Conservation (phyloP, 1,284 basidiomycete genomes). For the Ceratobasidium sp. region DNA sequence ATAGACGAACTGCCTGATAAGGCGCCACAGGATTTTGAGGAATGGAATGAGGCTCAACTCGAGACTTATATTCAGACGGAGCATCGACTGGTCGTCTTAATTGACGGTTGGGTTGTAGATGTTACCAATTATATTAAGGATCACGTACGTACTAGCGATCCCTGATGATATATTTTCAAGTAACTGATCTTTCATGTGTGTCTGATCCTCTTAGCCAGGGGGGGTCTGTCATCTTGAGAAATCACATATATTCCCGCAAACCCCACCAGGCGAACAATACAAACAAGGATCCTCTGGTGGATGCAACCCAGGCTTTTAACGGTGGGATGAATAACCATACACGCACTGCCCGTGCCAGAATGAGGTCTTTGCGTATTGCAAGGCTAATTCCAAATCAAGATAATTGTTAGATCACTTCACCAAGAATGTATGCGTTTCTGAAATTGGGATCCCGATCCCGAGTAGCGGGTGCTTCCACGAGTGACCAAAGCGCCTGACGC, state of each 20-base stretch:
- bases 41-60: conserved; percentile 53
- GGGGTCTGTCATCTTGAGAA: conserved; percentile 58
- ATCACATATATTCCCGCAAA: conserved; percentile 57
- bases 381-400: conserved; percentile 46
- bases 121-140: conserved; percentile 68
- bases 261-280: background rate
- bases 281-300: conserved; percentile 46
- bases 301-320: conserved; percentile 70
- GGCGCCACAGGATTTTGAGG: conserved; percentile 18
- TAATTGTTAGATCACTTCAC: background rate
- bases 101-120: conserved; percentile 71
- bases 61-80: conserved; percentile 54
- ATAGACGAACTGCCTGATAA: background rate
- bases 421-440: background rate
- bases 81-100: conserved; percentile 56
- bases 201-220: conserved; percentile 57
- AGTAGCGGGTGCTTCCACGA: too few species aligned
- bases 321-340: conserved; percentile 79
- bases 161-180: conserved; percentile 36
- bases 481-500: too few species aligned
- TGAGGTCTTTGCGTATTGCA: conserved; percentile 61
- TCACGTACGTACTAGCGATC: conserved; percentile 62
- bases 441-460: too few species aligned
- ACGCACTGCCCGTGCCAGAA: conserved; percentile 62
- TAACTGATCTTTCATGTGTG: conserved; percentile 41